Evolutionary conservation across 169 alveolate species (phyloP).

Genomic region (Plasmodium chabaudi): DNA sequence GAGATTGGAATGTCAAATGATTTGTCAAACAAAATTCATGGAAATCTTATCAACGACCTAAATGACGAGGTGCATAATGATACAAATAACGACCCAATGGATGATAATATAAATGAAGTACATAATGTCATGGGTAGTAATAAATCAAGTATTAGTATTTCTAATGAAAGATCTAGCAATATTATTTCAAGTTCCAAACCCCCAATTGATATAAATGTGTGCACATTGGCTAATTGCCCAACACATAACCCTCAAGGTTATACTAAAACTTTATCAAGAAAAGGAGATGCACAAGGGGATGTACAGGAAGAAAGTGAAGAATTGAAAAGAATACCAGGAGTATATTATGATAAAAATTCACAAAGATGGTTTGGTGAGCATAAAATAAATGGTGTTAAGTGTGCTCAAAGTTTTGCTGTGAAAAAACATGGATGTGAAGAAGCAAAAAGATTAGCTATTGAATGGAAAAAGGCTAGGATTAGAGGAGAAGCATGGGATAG

Average conservation of each 20-base stretch:
- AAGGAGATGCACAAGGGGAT: slow-evolving; percentile 23
- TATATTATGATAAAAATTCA: slow-evolving; percentile 76
- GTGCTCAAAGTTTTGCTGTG: slow-evolving; percentile 81
- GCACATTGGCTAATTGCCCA: slow-evolving; percentile 70
- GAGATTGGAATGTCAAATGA: neutral
- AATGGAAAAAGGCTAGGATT: slow-evolving; percentile 78
- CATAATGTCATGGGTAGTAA: neutral
- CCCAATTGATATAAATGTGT: slow-evolving; percentile 50
- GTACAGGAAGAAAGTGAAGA: slow-evolving; percentile 69
- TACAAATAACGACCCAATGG: neutral
- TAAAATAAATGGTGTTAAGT: slow-evolving; percentile 75
- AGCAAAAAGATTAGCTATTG: slow-evolving; percentile 82
- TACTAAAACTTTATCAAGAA: slow-evolving; percentile 26
- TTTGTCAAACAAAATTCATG: neutral
- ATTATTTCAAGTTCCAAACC: slow-evolving; percentile 17
- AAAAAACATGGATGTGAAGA: slow-evolving; percentile 85
- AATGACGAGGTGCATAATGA: slow-evolving; percentile 4
- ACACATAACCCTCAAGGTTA: slow-evolving; percentile 72
- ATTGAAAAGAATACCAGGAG: slow-evolving; percentile 75
- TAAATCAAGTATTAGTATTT: neutral
- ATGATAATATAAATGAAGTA: neutral
- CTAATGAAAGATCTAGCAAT: slow-evolving; percentile 19
- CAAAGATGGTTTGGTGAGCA: slow-evolving; percentile 80
- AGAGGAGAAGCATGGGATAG: slow-evolving; percentile 75
- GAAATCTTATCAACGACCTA: neutral